Evolutionary conservation across 139 green algal genomes (phyloP), one percentile per base, ranked within the genome.

Genomic region (Chlamydomonas applanata): DNA sequence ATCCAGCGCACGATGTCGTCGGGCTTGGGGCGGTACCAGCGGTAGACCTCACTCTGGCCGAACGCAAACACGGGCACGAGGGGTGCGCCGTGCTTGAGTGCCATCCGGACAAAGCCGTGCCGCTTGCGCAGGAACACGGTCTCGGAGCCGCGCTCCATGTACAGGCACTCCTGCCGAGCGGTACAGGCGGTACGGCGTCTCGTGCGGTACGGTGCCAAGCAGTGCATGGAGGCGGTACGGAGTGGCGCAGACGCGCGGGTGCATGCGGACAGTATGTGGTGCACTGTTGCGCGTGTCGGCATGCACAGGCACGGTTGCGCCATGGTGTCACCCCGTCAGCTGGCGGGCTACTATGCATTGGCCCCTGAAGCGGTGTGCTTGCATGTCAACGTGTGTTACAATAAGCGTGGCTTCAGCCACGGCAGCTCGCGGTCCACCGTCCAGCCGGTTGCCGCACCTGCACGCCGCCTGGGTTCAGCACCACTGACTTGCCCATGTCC

Each of bases 61-160:
- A 98, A 97, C 0, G 81, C 82, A 84, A 94, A 98, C 22, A 88
- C 88, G 7, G 94, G 94, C 52, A 98, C 62, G 19, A 79, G 49
- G 4, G 73, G 34, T 24, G 45, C 52, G 25, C 73, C 73, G n/a
- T 79, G 73, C 73, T 66, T 19, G 2, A 79, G 35, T 1, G 73
- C 73, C 62, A 79, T 72, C 40, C 61, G 61, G 11, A 79, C 46
- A 67, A 79, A 79, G 44, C 73, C 73, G 7, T 59, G 53, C 9
- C 72, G 72, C 59, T 67, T 74, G 0, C 67, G 68, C 7, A 97
- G 72, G 61, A 87, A 97, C 4, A 90, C 75, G 24, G 83, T 82
- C 80, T 97, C 93, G 14, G 46, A 52, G 4, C 74, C 83, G n/a
- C 71, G 78, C 66, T 90, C 59, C 92, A 97, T 90, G 65, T 83